Evolutionary conservation across 2,329 filamentous ascomycete species (phyloP).

Genomic region (Nannizziopsis barbatae): DNA sequence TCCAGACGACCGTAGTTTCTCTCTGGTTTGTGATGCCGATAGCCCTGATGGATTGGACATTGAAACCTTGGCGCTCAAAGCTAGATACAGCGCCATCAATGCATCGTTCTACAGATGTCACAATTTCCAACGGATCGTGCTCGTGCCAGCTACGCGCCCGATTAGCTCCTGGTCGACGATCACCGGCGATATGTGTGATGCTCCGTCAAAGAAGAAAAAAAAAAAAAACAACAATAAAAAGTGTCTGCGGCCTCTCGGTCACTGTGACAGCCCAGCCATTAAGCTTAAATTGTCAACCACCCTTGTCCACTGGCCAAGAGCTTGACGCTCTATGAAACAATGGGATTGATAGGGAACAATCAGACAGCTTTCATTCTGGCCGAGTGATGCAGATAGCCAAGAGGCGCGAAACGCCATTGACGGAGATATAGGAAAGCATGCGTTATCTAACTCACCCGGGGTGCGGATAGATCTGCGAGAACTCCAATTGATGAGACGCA

Average conservation of each 20-base stretch:
- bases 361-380: background rate
- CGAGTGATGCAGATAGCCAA: background rate
- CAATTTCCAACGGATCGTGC: conserved; percentile 68
- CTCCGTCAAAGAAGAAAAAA: background rate
- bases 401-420: background rate
- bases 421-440: background rate
- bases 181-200: background rate
- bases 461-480: conserved; percentile 74
- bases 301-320: too few relatives aligned
- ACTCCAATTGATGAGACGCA: conserved; percentile 76
- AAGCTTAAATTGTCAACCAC: conserved; percentile 2
- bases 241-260: too few relatives aligned
- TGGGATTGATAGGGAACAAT: background rate
- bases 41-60: conserved; percentile 56
- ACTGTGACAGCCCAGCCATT: too few relatives aligned
- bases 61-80: conserved; percentile 60
- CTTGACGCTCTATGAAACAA: background rate
- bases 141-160: conserved; percentile 63
- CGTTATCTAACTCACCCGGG: conserved; percentile 55
- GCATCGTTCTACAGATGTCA: conserved; percentile 64
- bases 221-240: too few relatives aligned
- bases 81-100: conserved; percentile 64
- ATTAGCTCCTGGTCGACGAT: background rate
- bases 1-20: conserved; percentile 80
- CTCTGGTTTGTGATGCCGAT: conserved; percentile 86